Base-by-base conservation (phyloP, 2,329 filamentous ascomycete genomes). In the Sordariomycetes sp. region DNA sequence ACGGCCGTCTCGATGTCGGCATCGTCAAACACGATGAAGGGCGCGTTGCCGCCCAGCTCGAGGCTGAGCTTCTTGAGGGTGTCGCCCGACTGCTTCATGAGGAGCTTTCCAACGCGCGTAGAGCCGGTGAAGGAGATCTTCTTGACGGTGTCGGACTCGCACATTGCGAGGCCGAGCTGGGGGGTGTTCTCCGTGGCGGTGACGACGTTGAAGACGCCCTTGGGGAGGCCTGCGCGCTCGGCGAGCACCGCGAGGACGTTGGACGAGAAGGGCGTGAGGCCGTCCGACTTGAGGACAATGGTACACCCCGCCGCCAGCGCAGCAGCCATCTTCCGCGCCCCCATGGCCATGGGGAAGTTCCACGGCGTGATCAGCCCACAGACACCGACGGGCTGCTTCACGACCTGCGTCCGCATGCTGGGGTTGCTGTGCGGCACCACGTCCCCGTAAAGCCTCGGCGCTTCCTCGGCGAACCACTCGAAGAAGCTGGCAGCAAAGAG, bases 1-100 rank as follows among this genome's bases (percentile, higher is more conserved):
- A 97, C 90, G 2, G 94, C 94, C 4, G 76, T 74, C 59, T 96
- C 91, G 24, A 97, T 74, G 67, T 97, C 89, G 4, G 92, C 89
- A 66, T 97, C 92, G 66, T 97, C 90, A 66, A 97, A 97, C 36
- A 97, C 90, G 63, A 97, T 96, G 69, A 96, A 95, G 1, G 92
- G 92, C 0, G 92, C 89, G 69, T 97, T 97, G 53, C 92, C 92
- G 57, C 92, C 92, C 1, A 97, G 85, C 69, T 97, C 92, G 69
- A 96, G 87, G 0, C 88, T 94, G 48, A 85, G 68, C 62, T 84
- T 80, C 79, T 97, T 97, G 63, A 96, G 74, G 0, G 90, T 96
- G 45, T 81, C 79, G 0, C 90, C 82, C 13, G 87, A 86, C 71
- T 97, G 91, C 74, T 88, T 87, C 90, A 96, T 96, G 57, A 99